Percentiles rank a stretch among this genome's conserved stretches.
Evolutionary conservation across 768 basidiomycete genomes (phyloP).

Genomic region (Daedalea quercina): DNA sequence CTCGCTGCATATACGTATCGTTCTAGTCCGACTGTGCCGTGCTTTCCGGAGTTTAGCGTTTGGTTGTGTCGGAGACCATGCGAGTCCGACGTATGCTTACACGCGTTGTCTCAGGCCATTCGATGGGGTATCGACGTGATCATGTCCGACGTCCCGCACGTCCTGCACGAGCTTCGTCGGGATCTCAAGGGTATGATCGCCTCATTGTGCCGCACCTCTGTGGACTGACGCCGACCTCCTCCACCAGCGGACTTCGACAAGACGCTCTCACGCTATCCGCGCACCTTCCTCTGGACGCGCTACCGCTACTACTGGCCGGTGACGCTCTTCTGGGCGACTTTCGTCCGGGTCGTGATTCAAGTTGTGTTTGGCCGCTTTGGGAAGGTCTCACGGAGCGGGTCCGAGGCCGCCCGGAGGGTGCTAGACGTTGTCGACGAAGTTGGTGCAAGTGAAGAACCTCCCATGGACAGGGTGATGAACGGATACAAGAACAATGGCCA

Average conservation of each 20-base stretch:
- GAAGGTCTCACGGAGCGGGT: not conserved
- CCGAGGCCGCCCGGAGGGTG: too few relatives aligned
- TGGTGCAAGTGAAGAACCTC: too few relatives aligned
- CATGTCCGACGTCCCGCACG: constrained; percentile 68
- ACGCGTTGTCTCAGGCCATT: constrained; percentile 42
- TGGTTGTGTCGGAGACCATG: too few relatives aligned
- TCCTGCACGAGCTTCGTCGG: constrained; percentile 58
- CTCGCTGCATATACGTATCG: too few relatives aligned
- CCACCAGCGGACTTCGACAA: constrained; percentile 54
- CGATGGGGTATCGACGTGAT: constrained; percentile 77
- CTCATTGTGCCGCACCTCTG: not conserved
- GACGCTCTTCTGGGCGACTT: constrained; percentile 4
- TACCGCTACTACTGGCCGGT: constrained; percentile 48
- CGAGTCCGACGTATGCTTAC: not conserved
- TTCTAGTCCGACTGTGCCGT: too few relatives aligned
- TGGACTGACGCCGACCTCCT: not conserved
- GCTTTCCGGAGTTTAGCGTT: too few relatives aligned
- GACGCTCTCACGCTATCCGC: constrained; percentile 48
- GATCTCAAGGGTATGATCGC: constrained; percentile 52
- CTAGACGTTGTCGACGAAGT: too few relatives aligned
- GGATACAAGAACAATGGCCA: too few relatives aligned
- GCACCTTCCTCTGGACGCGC: constrained; percentile 67
- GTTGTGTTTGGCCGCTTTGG: not conserved
- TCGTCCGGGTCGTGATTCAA: not conserved
- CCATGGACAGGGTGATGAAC: too few relatives aligned